phyloP scores from a whole-genome alignment of 1,284 basidiomycete species.

The Anthracocystis walkeri region DNA sequence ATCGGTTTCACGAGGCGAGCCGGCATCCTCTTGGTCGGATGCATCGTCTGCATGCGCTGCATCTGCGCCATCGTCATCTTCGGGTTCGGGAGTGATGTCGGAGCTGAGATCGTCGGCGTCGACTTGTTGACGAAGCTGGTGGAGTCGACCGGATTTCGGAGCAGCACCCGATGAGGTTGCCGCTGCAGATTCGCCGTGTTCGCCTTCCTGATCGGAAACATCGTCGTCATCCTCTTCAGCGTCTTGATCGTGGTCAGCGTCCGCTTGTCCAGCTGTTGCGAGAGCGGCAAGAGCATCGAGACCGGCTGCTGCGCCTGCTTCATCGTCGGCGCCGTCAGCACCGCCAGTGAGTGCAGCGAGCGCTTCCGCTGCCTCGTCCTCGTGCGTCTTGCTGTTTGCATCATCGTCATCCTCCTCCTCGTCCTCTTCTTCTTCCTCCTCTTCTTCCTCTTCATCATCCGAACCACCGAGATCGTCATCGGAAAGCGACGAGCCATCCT shows the following conservation, averaged over 20 bases:
- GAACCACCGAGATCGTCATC: slow-evolving; percentile 50
- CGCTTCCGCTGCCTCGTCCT: slow-evolving; percentile 59
- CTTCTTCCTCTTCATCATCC: slow-evolving; percentile 50
- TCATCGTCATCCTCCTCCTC: slow-evolving; percentile 42
- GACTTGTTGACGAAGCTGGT: slow-evolving; percentile 32
- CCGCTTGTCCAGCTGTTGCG: slow-evolving; percentile 43
- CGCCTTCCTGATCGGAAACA: slow-evolving; percentile 30
- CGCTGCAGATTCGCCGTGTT: slow-evolving; percentile 16
- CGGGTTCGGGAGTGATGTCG: slow-evolving; percentile 52
- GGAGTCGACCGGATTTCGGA: slow-evolving; percentile 32
- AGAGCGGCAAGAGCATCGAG: slow-evolving; percentile 61
- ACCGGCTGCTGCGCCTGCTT: slow-evolving; percentile 41
- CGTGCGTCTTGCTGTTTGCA: slow-evolving; percentile 40
- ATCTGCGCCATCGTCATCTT: slow-evolving; percentile 30
- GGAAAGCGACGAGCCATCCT: slow-evolving; percentile 43
- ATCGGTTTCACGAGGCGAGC: slow-evolving; percentile 36
- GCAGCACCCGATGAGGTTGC: slow-evolving; percentile 6
- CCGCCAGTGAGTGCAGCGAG: slow-evolving; percentile 55
- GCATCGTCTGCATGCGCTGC: slow-evolving; percentile 27
- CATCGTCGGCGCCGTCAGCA: slow-evolving; percentile 21
- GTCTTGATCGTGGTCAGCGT: slow-evolving; percentile 33
- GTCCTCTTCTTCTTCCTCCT: slow-evolving; percentile 32
- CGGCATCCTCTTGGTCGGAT: slow-evolving; percentile 46
- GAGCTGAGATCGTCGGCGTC: slow-evolving; percentile 49
- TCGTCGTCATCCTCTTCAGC: slow-evolving; percentile 44